Conservation (phyloP, 768 basidiomycete species). For the Xerocomellus amylosporus region DNA sequence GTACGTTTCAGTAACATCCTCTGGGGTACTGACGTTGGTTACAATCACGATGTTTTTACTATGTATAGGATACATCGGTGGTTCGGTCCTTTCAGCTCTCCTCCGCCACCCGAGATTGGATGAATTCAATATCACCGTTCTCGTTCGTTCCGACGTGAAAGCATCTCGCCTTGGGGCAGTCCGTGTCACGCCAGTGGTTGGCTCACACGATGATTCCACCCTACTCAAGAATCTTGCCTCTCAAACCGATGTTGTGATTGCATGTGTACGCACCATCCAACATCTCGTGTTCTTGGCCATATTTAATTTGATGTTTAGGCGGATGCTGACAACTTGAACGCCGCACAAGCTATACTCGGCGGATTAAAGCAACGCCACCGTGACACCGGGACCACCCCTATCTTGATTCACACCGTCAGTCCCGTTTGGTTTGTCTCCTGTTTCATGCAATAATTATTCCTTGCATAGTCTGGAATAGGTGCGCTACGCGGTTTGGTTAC, state of each 20-base stretch:
- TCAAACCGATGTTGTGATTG: conserved; percentile 42
- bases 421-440: background rate
- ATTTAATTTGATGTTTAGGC: conserved; percentile 24
- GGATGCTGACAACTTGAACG: conserved; percentile 43
- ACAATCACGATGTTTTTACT: background rate
- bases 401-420: conserved; percentile 60
- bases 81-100: conserved; percentile 47
- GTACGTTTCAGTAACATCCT: conserved; percentile 6
- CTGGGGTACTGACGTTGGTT: background rate
- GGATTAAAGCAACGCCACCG: conserved; percentile 48
- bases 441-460: conserved; percentile 10
- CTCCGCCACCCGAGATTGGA: conserved; percentile 42
- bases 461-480: conserved; percentile 49
- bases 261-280: conserved; percentile 29
- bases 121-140: conserved; percentile 43
- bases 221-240: conserved; percentile 42
- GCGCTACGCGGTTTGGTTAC: background rate
- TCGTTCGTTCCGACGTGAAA: conserved; percentile 45
- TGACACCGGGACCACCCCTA: conserved; percentile 39
- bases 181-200: conserved; percentile 28
- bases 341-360: conserved; percentile 42
- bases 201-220: conserved; percentile 40
- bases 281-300: background rate
- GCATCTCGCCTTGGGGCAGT: conserved; percentile 15
- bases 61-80: conserved; percentile 52